Conservation (phyloP, 345 rosid species). For the Citrus maxima region DNA sequence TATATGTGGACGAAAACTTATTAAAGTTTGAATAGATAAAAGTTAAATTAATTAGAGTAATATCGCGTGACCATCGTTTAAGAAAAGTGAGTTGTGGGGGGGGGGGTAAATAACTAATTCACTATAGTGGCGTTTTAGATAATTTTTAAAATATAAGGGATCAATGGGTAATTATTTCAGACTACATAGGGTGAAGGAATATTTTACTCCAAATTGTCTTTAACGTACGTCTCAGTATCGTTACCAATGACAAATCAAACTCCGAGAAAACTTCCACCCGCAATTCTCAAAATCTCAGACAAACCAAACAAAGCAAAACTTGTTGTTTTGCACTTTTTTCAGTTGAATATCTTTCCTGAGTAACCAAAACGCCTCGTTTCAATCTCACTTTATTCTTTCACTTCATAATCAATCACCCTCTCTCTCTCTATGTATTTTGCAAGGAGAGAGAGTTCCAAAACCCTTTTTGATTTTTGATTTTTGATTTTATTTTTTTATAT, state of each 20-base stretch:
- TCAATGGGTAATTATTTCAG: no score
- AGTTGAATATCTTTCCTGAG: not conserved
- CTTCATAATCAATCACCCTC: not conserved
- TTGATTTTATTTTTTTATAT: not conserved
- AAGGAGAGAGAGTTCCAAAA: conserved; percentile 18
- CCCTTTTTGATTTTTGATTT: conserved; percentile 22
- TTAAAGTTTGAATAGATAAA: no score
- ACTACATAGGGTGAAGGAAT: no score
- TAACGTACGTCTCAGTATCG: not conserved
- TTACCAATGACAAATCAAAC: not conserved
- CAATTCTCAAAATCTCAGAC: not conserved
- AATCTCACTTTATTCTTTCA: not conserved
- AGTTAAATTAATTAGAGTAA: no score
- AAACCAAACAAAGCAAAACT: not conserved
- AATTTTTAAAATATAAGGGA: no score
- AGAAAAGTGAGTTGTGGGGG: no score
- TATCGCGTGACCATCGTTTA: no score
- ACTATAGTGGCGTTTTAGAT: no score
- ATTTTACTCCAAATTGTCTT: not conserved
- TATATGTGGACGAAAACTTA: no score
- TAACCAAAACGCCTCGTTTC: not conserved
- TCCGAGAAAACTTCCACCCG: not conserved
- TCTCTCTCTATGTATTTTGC: not conserved
- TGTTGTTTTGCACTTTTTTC: not conserved
- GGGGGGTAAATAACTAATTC: no score